Evolutionary conservation across 2,329 filamentous ascomycete genomes (phyloP), one percentile per base, ranked within the genome.

Genomic region (Talaromyces sp.): DNA sequence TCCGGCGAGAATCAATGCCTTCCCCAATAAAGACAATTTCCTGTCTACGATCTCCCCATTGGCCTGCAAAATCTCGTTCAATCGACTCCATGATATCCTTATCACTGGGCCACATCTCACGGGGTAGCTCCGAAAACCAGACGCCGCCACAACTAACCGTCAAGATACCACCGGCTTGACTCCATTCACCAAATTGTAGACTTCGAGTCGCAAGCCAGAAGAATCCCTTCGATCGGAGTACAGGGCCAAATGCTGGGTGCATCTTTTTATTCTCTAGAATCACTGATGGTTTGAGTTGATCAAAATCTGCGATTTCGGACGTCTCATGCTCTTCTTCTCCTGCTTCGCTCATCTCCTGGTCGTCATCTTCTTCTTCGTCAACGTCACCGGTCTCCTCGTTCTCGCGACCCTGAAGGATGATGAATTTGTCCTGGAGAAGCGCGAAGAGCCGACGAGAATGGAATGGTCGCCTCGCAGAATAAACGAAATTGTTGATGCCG

Each of bases 1-100:
- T 73, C 0, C 74, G 77, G 5, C 69, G 66, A 1, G 77, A 66
- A 52, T 88, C 78, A 13, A 90, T 75, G 5, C 78, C 78, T 69
- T 89, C 85, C 0, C 87, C 87, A 58, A 91, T 89, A 60, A 90
- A 88, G 2, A 90, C 87, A 6, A 90, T 68, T 68, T 90, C 87
- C 67, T 90, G 87, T 2, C 87, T 77, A 1, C 87, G 78, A 63
- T 90, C 87, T 0, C 85, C 87, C 85, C 86, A 89, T 8, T 73
- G 71, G 4, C 71, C 73, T 31, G 75, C 68, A 54, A 82, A 81
- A 58, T 83, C 80, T 33, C 79, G 73, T 53, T 73, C 68, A 40
- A 83, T 80, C 10, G 78, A 77, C 41, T 73, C 68, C 22, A 73
- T 65, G 1, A 81, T 80, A 11, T 79, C 78, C 25, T 72, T 66